Base-by-base conservation (phyloP, 352 stramenopile species). In the Globisporangium viniferum region DNA sequence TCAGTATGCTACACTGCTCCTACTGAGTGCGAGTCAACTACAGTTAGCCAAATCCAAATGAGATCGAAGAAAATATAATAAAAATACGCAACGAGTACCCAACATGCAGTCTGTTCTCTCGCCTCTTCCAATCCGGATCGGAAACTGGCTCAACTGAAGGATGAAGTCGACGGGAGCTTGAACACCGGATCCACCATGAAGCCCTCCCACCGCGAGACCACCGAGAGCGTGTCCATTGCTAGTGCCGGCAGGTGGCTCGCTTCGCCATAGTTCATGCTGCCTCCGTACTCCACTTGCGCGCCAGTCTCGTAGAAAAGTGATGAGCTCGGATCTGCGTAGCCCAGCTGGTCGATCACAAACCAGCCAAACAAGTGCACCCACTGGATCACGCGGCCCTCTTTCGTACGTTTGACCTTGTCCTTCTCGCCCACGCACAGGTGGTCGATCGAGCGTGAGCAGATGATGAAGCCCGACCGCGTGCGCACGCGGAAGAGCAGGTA, bases 401-500 rank as follows among this genome's bases (percentile, higher is more conserved):
- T 73, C 15, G 70, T 81, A 58, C 73, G 64, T 2, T 46, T 60
- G 4, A 44, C 46, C 31, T 70, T 67, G 49, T 68, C 33, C 51
- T 75, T 67, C 24, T 56, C 55, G 18, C 54, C 46, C 18, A 72
- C 67, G 31, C 44, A 64, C 5, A 63, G 12, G 14, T 59, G 49
- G 56, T 81, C 63, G 41, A 92, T 71, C 18, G 84, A 91, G 51
- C 81, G 78, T 54, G 81, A 70, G 62, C 84, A 89, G 49, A 92
- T 82, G 48, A 92, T 59, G 35, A 90, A 91, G 5, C 84, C 84
- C 8, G 78, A 80, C 29, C 77, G 75, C 24, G 82, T 91, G 18
- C 81, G 84, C 58, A 92, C 79, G 41, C 84, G 84, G 67, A 91
- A 90, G 62, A 92, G 73, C 64, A 92, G 67, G 73, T 91, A 88